phyloP scores from a whole-genome alignment of 106 monocot genomes.

The Allium cepa region DNA sequence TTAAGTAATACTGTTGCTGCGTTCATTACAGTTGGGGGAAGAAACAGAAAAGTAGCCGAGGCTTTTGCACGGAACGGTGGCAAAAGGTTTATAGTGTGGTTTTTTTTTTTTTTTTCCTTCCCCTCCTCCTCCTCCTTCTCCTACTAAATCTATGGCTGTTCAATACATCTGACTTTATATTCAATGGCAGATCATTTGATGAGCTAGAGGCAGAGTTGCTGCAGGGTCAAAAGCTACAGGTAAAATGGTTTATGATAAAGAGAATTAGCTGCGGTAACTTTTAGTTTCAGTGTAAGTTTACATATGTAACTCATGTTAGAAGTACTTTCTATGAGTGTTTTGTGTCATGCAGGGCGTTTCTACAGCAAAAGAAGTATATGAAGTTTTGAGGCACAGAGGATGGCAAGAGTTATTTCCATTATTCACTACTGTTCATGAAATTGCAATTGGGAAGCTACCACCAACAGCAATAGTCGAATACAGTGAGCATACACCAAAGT shows the following conservation, averaged over 20 bases:
- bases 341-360: constrained; percentile 55
- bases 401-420: constrained; percentile 79
- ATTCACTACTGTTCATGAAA: constrained; percentile 70
- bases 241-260: constrained; percentile 13
- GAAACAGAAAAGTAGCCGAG: constrained; percentile 86
- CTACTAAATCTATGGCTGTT: too few relatives aligned
- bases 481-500: constrained; percentile 33
- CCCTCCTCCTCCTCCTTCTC: too few relatives aligned
- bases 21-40: constrained; percentile 60
- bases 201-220: constrained; percentile 71
- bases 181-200: constrained; percentile 59
- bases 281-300: neutral
- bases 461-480: constrained; percentile 70
- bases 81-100: constrained; percentile 50
- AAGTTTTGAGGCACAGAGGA: constrained; percentile 53
- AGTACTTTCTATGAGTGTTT: neutral
- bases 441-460: constrained; percentile 52
- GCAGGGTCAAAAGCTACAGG: constrained; percentile 91
- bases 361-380: constrained; percentile 82
- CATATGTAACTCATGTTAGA: neutral
- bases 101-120: too few relatives aligned
- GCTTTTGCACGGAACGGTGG: constrained; percentile 71
- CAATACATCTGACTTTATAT: neutral
- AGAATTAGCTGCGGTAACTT: neutral
- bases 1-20: too few relatives aligned